Evolutionary conservation across 805 yeast genomes (phyloP).

Genomic region (Ogataea wickerhamii): DNA sequence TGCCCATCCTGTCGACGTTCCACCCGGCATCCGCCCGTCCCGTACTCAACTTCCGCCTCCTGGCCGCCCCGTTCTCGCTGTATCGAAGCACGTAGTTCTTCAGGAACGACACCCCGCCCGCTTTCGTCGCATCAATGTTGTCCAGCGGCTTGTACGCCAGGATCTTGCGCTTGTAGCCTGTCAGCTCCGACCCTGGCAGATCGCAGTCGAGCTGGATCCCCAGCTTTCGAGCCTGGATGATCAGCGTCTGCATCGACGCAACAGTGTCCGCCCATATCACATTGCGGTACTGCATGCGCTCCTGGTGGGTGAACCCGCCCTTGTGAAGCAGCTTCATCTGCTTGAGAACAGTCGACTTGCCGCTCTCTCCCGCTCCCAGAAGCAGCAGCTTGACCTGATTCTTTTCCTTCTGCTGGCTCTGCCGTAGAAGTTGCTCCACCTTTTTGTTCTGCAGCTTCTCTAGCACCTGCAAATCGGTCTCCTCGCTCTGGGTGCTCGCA

Average conservation of each 20-base stretch:
- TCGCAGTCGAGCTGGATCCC: constrained; percentile 68
- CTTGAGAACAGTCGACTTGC: constrained; percentile 88
- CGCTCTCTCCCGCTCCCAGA: constrained; percentile 94
- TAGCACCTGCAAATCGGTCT: constrained; percentile 48
- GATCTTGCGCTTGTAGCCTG: constrained; percentile 45
- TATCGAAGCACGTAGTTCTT: constrained; percentile 63
- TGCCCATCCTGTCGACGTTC: constrained; percentile 21
- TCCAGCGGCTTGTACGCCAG: constrained; percentile 56
- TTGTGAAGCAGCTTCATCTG: constrained; percentile 84
- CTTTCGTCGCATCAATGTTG: constrained; percentile 59
- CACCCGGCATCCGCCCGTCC: constrained; percentile 43
- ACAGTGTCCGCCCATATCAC: constrained; percentile 93
- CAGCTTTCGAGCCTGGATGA: constrained; percentile 69
- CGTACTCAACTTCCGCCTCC: constrained; percentile 51
- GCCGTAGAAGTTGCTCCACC: constrained; percentile 56
- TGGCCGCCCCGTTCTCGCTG: constrained; percentile 49
- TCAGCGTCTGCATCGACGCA: constrained; percentile 73
- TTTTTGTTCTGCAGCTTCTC: constrained; percentile 38
- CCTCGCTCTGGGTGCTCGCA: constrained; percentile 45
- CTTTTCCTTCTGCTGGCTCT: constrained; percentile 49
- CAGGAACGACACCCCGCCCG: constrained; percentile 62
- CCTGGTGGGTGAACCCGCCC: constrained; percentile 77
- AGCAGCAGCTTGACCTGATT: constrained; percentile 67
- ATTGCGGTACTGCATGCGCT: constrained; percentile 74
- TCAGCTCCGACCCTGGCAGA: constrained; percentile 44